Base-by-base conservation (phyloP, 139 green algal species). In the Chlorella sorokiniana region DNA sequence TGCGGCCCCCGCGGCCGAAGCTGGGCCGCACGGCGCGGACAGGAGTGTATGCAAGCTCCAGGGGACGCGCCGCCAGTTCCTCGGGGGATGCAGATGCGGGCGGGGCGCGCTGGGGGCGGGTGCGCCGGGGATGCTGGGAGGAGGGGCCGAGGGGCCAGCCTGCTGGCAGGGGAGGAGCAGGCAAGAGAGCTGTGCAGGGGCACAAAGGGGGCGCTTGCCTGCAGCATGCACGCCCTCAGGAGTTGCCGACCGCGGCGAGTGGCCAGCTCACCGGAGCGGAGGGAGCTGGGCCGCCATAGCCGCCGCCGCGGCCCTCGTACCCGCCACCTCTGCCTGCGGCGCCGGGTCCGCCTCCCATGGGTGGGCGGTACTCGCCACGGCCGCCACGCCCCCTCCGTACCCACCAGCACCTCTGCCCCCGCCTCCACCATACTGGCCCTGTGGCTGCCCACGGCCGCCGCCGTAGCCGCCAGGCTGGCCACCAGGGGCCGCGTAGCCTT, bases 41-140 rank as follows among this genome's bases (percentile, higher is more conserved):
- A 10, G 82, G 82, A 9, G 52, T 78, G 79, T 79, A 84, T 52
- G 79, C 40, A 40, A 84, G 79, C 54, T 72, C 14, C 59, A 81
- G 59, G 14, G 75, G 75, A 40, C 44, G 59, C 6, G 41, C 42
- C 75, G 45, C 10, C 10, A 16, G 38, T 59, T 71, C 74, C 74
- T 71, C 56, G 14, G 35, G 38, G 27, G 38, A 29, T 2, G 31
- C 3, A 3, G 75, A 40, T 4, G 40, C 38, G 3, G 40, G 40
- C 1, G 75, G 56, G 4, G 29, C 40, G n/a, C 40, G 75, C 40
- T 23, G 9, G 59, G 75, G 27, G 75, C 40, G 0, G 74, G 74
- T 0, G 74, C 74, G 1, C 56, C 56, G 2, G 56, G 38, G 40
- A 70, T 69, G 29, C 9, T 14, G 38, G 74, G 74, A 37, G 45